Base-by-base conservation (phyloP, 1,284 basidiomycete species). In the Coniferiporia sulphurascens region DNA sequence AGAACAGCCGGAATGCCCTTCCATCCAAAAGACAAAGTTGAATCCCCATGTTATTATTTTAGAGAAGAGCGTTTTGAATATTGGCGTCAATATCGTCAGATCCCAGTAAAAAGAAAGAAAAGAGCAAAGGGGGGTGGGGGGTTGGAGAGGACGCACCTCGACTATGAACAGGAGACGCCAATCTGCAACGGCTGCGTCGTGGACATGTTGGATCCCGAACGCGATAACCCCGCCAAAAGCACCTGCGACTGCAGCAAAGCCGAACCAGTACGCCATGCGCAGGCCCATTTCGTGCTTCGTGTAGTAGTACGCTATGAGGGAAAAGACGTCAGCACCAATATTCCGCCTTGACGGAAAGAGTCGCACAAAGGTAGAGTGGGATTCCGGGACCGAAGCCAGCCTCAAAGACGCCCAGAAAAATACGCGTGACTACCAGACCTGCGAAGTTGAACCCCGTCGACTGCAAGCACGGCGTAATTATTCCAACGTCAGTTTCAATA, bases 81-180 rank as follows among this genome's bases (percentile, higher is more conserved):
- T 27, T 27, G 5, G 27, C 5, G 27, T 27, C 27, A 5, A 27
- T 27, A 27, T 27, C 27, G 27, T 27, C 27, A 27, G 27, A 3
- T 27, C 27, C 27, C 27, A 3, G 46, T 3, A 43, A 34, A 27
- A 52, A 8, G 32, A 12, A 32, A 49, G 36, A 27, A 5, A 27
- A n/a, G n/a, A n/a, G n/a, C 27, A 27, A 27, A 27, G 5, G 27
- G 5, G 27, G 27, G 27, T 3, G 27, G 27, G 27, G 5, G 27
- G 27, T 2, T 27, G 5, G 27, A 6, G 65, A 63, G 4, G 67
- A 68, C 66, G 55, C 65, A 78, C 89, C 79, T 86, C 93, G 58
- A 95, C 80, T 55, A 93, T 79, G 73, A 93, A 92, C 13, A 91
- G 71, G 5, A 91, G 72, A 58, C 82, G 78, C 87, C 87, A 90